Conservation (phyloP, 371 early-diverging fungal genomes). For the Actinomucor elegans region DNA sequence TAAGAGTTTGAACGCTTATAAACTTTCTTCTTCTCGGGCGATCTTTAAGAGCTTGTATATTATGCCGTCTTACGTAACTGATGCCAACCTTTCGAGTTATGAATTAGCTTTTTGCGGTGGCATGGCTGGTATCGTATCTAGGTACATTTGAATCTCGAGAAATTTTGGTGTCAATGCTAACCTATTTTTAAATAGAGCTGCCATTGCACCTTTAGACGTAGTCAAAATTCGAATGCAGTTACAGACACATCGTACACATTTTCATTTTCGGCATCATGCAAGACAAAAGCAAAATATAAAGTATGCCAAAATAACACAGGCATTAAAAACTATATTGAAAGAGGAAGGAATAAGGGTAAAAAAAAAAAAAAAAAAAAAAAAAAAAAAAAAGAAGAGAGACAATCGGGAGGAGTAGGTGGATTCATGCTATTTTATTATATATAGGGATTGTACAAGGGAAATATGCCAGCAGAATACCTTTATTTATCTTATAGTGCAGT, state of each 20-base stretch:
- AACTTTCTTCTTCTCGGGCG: too few relatives aligned
- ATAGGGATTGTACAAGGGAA: constrained; percentile 93
- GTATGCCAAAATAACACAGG: constrained; percentile 58
- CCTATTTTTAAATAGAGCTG: constrained; percentile 33
- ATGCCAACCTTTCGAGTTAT: constrained; percentile 49
- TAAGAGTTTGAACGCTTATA: too few relatives aligned
- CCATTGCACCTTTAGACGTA: constrained; percentile 90
- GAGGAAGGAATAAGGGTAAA: constrained; percentile 76
- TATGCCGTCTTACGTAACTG: constrained; percentile 49
- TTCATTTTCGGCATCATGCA: constrained; percentile 6
- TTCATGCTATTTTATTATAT: neutral
- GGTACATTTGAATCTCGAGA: constrained; percentile 22
- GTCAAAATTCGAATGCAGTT: constrained; percentile 88
- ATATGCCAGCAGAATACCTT: constrained; percentile 86
- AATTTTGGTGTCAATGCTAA: neutral
- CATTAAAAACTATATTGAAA: constrained; percentile 55
- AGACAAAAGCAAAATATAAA: constrained; percentile 25
- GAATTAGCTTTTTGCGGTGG: constrained; percentile 71
- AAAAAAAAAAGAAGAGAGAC: neutral
- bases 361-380: neutral
- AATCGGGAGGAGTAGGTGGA: neutral
- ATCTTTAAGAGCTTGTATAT: too few relatives aligned
- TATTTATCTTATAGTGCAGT: constrained; percentile 88
- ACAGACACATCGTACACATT: constrained; percentile 35
- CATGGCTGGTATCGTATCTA: constrained; percentile 67